Evolutionary conservation across 306 rosid genomes (phyloP).

Genomic region (Acacia confusa): DNA sequence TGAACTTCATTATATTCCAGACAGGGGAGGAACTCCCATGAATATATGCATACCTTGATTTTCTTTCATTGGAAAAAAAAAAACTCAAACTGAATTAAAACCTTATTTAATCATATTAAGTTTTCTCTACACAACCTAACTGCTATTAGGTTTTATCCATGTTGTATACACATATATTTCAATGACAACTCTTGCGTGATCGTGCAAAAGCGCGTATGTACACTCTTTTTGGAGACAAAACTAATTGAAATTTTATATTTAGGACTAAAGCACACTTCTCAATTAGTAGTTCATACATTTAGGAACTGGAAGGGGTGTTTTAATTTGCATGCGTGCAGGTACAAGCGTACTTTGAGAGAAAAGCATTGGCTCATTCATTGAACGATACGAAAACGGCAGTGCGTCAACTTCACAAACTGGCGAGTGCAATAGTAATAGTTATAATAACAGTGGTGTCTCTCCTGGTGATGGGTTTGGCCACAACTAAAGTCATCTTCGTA

Average conservation of each 20-base stretch:
- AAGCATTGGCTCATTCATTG: slow-evolving; percentile 26
- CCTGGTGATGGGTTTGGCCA: slow-evolving; percentile 31
- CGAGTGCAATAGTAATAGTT: slow-evolving; percentile 16
- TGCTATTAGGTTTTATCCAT: too few species aligned
- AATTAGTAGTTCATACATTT: too few species aligned
- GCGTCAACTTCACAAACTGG: slow-evolving; percentile 24
- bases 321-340: neutral
- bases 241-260: too few species aligned
- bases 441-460: slow-evolving; percentile 14
- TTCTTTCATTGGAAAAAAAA: too few species aligned
- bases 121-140: too few species aligned
- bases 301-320: neutral
- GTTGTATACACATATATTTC: too few species aligned
- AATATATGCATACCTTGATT: too few species aligned
- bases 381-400: slow-evolving; percentile 32
- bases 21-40: neutral
- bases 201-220: too few species aligned
- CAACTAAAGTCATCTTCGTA: slow-evolving; percentile 13
- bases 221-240: too few species aligned
- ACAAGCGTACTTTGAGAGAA: slow-evolving; percentile 23
- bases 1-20: neutral
- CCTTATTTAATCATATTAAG: neutral
- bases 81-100: neutral
- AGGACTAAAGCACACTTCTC: too few species aligned
- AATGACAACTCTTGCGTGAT: too few species aligned